Conservation (phyloP, 768 basidiomycete species). For the Termitomyces sp. region DNA sequence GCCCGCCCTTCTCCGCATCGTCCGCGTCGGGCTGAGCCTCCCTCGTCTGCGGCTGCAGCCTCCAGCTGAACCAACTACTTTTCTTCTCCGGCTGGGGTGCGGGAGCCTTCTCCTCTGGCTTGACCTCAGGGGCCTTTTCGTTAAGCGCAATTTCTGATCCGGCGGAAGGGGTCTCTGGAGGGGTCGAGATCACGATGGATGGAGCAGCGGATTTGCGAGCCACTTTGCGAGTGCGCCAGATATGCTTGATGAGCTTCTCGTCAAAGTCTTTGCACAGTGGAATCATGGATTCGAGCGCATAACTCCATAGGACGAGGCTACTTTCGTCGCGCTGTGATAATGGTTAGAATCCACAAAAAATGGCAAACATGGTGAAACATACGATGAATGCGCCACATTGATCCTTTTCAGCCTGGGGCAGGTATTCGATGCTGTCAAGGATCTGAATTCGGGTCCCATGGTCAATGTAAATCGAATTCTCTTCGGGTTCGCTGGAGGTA, state of each 20-base stretch:
- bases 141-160: constrained; percentile 25
- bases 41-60: constrained; percentile 26
- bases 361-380: constrained; percentile 12
- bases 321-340: constrained; percentile 55
- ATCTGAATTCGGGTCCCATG: constrained; percentile 82
- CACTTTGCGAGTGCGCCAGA: constrained; percentile 53
- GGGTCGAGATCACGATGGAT: not conserved
- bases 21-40: not conserved
- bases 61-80: constrained; percentile 40
- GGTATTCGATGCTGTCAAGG: constrained; percentile 55
- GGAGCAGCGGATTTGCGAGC: constrained; percentile 14
- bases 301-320: constrained; percentile 79
- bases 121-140: constrained; percentile 25
- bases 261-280: constrained; percentile 69
- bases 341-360: not conserved
- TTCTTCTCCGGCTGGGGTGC: constrained; percentile 11
- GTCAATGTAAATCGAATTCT: constrained; percentile 63
- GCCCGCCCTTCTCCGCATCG: constrained; percentile 35
- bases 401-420: constrained; percentile 80
- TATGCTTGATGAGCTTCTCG: constrained; percentile 72
- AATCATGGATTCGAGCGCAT: constrained; percentile 63
- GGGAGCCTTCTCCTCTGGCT: constrained; percentile 10
- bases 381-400: constrained; percentile 82
- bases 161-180: constrained; percentile 10
- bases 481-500: constrained; percentile 40